Evolutionary conservation across 768 basidiomycete genomes (phyloP).

Genomic region (Boletales sp.): DNA sequence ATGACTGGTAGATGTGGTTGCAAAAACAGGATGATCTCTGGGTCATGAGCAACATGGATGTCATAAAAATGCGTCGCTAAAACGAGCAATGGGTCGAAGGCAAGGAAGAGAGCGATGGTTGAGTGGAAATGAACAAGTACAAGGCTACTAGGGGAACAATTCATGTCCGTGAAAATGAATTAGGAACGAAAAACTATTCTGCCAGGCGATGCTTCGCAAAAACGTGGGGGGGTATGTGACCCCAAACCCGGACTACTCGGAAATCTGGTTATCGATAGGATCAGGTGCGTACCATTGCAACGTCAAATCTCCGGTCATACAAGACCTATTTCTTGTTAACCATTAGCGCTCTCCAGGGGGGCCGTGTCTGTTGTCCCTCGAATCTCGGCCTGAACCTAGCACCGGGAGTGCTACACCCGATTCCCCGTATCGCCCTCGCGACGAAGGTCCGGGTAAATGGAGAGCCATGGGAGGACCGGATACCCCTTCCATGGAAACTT

Average conservation of each 20-base stretch:
- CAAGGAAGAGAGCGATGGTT: constrained; percentile 3
- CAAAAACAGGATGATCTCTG: constrained; percentile 7
- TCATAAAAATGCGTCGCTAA: constrained; percentile 17
- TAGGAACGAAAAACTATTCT: constrained; percentile 1
- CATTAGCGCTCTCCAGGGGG: constrained; percentile 26
- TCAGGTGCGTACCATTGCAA: not conserved
- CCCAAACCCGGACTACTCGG: constrained; percentile 8
- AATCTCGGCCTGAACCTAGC: constrained; percentile 32
- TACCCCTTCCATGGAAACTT: constrained; percentile 29
- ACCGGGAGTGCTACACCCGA: constrained; percentile 23
- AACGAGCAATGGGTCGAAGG: constrained; percentile 6
- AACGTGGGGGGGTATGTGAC: constrained; percentile 3
- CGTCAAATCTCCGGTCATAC: not conserved
- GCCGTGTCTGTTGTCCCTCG: constrained; percentile 28
- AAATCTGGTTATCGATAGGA: not conserved
- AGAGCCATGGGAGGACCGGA: constrained; percentile 28
- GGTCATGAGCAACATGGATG: constrained; percentile 13
- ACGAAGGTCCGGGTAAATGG: constrained; percentile 31
- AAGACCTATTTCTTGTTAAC: constrained; percentile 1
- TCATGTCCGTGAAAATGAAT: constrained; percentile 21
- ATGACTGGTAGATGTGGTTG: constrained; percentile 12
- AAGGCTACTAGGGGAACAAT: not conserved
- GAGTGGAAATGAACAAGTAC: constrained; percentile 9
- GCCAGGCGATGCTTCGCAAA: constrained; percentile 1
- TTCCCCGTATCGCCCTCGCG: constrained; percentile 36